A percentile compares a stretch with the other conserved stretches of the same genome.
Evolutionary conservation across 2,329 filamentous ascomycete species (phyloP).

Genomic region (Didymella pomorum): DNA sequence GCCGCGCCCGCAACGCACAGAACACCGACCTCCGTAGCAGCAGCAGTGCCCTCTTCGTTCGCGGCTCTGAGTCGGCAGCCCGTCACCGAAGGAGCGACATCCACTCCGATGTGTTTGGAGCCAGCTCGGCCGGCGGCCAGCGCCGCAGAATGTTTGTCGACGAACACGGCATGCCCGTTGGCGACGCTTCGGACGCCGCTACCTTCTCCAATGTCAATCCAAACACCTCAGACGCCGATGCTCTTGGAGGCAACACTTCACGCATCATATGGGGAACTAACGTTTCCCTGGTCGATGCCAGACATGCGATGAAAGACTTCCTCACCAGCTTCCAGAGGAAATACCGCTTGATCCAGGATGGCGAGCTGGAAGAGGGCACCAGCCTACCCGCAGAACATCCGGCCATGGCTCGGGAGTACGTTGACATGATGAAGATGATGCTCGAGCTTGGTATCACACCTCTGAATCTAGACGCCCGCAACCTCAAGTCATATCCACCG

Average conservation of each 20-base stretch:
- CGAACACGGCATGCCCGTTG: slow-evolving; percentile 67
- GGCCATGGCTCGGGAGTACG: slow-evolving; percentile 81
- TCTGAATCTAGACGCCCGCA: slow-evolving; percentile 86
- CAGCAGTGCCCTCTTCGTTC: slow-evolving; percentile 86
- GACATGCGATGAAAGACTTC: slow-evolving; percentile 89
- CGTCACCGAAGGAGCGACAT: slow-evolving; percentile 83
- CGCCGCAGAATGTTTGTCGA: slow-evolving; percentile 70
- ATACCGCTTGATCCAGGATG: slow-evolving; percentile 91
- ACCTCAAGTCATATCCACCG: slow-evolving; percentile 90
- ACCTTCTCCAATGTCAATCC: slow-evolving; percentile 76
- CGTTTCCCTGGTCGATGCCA: slow-evolving; percentile 89
- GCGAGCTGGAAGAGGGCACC: slow-evolving; percentile 75
- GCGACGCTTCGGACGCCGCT: slow-evolving; percentile 63
- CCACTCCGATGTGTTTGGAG: slow-evolving; percentile 71
- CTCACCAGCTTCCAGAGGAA: slow-evolving; percentile 90
- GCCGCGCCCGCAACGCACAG: slow-evolving; percentile 64
- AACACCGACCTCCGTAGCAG: slow-evolving; percentile 80
- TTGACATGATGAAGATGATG: slow-evolving; percentile 89
- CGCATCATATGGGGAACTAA: slow-evolving; percentile 97
- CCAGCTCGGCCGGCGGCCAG: slow-evolving; percentile 54
- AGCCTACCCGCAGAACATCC: slow-evolving; percentile 71
- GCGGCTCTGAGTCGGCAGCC: slow-evolving; percentile 64
- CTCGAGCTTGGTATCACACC: slow-evolving; percentile 82
- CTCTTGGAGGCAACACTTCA: slow-evolving; percentile 80
- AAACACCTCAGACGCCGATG: slow-evolving; percentile 90